Evolutionary conservation across 1,284 basidiomycete genomes (phyloP), one percentile per base, ranked within the genome.

Genomic region (Xanthoconium separans): DNA sequence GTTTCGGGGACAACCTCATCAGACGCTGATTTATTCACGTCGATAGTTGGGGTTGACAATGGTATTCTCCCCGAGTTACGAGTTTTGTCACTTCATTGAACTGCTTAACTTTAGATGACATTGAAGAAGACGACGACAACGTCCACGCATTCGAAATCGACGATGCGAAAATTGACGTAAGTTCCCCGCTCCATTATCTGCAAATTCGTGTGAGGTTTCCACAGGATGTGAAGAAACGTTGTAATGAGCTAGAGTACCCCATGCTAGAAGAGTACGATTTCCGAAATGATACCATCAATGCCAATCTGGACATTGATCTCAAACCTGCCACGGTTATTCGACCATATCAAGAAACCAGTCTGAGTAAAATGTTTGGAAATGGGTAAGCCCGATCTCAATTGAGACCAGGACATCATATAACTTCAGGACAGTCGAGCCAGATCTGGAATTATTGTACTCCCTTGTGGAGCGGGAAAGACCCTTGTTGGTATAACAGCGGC

Each of bases 191-290:
- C 45, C 50, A 30, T 33, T 37, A 29, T 15, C 40, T 12, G n/a
- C 10, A 40, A 36, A 41, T 31, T 36, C 11, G 30, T 53, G 41
- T 50, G 29, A 61, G 40, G 10, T 42, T 40, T 52, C 54, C 40
- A 15, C 58, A 94, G 91, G 91, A 91, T 58, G 92, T 96, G 52
- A 95, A 95, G 72, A 91, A 91, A 63, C 85, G 91, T 41, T 98
- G 95, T 69, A 94, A 94, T 63, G 94, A 96, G 61, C 82, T 98
- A 41, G 93, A 97, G 67, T 93, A 95, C 61, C 95, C 95, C 3
- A 96, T 97, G 83, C 78, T 98, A 47, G 95, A 98, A 71, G 95
- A 98, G 72, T 98, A 98, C 68, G 95, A 98, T 71, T 98, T 98
- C 78, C 81, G 94, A 41, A 96, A 98, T 65, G 95, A 98, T 71